phyloP scores from a whole-genome alignment of 768 basidiomycete genomes.

The Amanita rimosa region DNA sequence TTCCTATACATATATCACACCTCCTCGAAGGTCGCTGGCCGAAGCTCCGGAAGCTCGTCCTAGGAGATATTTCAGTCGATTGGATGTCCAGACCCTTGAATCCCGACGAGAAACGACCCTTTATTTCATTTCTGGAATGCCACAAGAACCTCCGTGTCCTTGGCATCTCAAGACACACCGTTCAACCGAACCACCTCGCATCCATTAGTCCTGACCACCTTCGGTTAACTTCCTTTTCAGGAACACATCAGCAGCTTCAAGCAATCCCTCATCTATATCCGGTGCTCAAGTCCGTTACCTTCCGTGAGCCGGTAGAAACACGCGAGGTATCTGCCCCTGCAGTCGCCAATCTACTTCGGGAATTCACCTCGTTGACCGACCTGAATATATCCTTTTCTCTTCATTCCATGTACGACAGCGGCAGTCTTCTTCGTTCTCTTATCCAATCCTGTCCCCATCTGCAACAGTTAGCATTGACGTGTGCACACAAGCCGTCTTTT shows the following conservation, averaged over 20 bases:
- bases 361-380: constrained; percentile 40
- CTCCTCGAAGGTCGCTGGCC: constrained; percentile 61
- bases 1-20: constrained; percentile 43
- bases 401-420: constrained; percentile 67
- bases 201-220: constrained; percentile 35
- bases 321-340: constrained; percentile 57
- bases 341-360: constrained; percentile 47
- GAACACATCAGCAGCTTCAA: constrained; percentile 57
- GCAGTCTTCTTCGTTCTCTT: constrained; percentile 55
- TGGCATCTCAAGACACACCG: constrained; percentile 40
- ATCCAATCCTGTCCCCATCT: constrained; percentile 56
- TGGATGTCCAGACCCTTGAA: constrained; percentile 29
- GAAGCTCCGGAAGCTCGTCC: constrained; percentile 40
- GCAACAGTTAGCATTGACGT: constrained; percentile 52
- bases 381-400: constrained; percentile 58
- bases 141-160: constrained; percentile 43
- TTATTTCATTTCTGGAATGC: constrained; percentile 57
- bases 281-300: constrained; percentile 42
- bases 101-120: constrained; percentile 39
- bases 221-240: constrained; percentile 48
- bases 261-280: constrained; percentile 40
- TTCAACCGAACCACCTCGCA: constrained; percentile 41
- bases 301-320: constrained; percentile 56
- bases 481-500: constrained; percentile 60
- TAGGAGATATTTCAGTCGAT: constrained; percentile 60